Base-by-base conservation (phyloP, 2,329 filamentous ascomycete species). In the Trichoderma polysporum region DNA sequence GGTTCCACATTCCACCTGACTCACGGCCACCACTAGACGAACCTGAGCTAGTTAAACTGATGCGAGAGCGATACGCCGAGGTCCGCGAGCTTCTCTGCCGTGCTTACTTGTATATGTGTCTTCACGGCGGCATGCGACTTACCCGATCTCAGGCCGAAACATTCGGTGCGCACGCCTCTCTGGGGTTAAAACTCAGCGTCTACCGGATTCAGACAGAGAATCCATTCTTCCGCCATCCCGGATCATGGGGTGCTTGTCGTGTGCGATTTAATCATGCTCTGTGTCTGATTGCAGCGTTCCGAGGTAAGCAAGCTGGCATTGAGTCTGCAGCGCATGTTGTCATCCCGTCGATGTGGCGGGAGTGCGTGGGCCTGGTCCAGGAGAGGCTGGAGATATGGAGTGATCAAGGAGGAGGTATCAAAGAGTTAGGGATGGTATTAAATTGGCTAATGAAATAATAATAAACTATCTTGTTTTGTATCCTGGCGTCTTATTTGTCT, bases 41-140 rank as follows among this genome's bases (percentile, higher is more conserved):
- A 27, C 57, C 57, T 4, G 57, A 60, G 15, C 41, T 60, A 8
- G 57, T 60, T 4, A 60, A 60, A 15, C 25, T 60, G 1, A 60
- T 60, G 57, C 57, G 57, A 6, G 57, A 60, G 15, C 41, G 57
- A 15, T 60, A 60, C 22, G 57, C 57, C 19, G 57, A 60, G 10
- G 57, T 60, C 9, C 41, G 57, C 19, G 57, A 60, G 22, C 57
- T 60, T 1, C 41, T 60, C 13, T 60, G 57, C 29, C 57, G 57
- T 12, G 57, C 57, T 6, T 60, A 60, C 41, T 17, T 60, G 57
- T 60, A 60, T 29, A 60, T 60, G 57, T 60, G 57, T 13, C 57
- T 60, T 6, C 57, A 60, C 19, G 57, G 57, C 29, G 57, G 57
- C n/a, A 60, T 60, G 57, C 57, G 57, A 2, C 19, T 60, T 1